Evolutionary conservation across 371 early-diverging fungal species (phyloP).

Genomic region (Syncephalastrum sp.): DNA sequence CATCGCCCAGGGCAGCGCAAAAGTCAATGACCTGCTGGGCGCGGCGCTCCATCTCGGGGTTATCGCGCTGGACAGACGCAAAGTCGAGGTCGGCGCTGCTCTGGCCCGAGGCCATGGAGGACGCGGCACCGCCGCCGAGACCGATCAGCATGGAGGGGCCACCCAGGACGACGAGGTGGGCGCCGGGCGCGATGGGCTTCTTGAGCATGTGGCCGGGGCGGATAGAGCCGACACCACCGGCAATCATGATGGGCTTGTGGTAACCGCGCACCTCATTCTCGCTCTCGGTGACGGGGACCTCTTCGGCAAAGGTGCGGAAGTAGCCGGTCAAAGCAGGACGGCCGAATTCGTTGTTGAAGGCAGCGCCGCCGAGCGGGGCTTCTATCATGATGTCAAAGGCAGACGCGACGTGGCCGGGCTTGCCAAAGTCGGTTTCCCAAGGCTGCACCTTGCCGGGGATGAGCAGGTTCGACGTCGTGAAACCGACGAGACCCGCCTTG

Average conservation of each 20-base stretch:
- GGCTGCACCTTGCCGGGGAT: constrained; percentile 90
- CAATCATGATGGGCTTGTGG: constrained; percentile 99
- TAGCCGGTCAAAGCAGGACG: constrained; percentile 94
- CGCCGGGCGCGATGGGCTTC: constrained; percentile 77
- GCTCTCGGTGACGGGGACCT: constrained; percentile 54
- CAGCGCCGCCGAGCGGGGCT: constrained; percentile 95
- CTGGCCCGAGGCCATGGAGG: constrained; percentile 89
- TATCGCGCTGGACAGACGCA: constrained; percentile 97
- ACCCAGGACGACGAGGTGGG: constrained; percentile 87
- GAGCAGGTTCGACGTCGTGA: constrained; percentile 87
- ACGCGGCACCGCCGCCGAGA: constrained; percentile 97
- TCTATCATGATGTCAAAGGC: constrained; percentile 95
- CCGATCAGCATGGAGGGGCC: constrained; percentile 98
- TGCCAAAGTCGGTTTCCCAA: constrained; percentile 89
- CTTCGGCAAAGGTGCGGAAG: constrained; percentile 92
- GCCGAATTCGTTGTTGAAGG: constrained; percentile 98
- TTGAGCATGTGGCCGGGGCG: constrained; percentile 87
- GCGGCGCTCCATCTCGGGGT: constrained; percentile 97
- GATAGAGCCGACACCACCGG: constrained; percentile 94
- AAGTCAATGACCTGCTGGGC: constrained; percentile 95
- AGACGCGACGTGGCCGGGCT: constrained; percentile 88
- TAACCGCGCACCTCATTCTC: constrained; percentile 81
- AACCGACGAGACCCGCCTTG: constrained; percentile 93
- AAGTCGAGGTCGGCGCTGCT: constrained; percentile 91
- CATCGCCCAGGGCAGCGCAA: constrained; percentile 79